These are phyloP conservation scores for Hsuehochloa calcarea DNA, from an alignment of 176 grass and related monocot species.

Conservation along the genomic window DNA sequence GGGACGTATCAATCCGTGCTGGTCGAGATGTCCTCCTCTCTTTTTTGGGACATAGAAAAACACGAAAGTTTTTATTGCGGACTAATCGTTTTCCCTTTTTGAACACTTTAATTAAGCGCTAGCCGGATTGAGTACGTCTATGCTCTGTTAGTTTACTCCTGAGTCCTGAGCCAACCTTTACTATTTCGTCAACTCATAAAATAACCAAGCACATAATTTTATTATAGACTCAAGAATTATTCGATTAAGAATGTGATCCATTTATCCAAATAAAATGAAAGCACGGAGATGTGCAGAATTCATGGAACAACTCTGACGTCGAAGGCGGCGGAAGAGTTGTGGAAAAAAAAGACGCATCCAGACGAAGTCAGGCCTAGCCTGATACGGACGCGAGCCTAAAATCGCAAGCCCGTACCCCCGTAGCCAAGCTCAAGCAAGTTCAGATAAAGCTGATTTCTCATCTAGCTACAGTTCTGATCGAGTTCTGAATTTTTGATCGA, in stretches of 20 bases:
- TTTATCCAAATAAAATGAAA: background rate
- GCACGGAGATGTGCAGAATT: background rate
- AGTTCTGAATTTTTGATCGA: no score
- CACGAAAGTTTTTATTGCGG: background rate
- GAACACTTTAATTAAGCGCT: background rate
- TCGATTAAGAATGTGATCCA: background rate
- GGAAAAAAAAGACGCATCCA: background rate
- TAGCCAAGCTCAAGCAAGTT: background rate
- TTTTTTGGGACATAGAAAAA: background rate
- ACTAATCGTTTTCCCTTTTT: background rate
- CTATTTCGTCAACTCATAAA: background rate
- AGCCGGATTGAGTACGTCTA: background rate
- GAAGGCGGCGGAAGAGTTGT: background rate
- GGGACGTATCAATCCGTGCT: background rate
- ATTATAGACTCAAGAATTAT: background rate
- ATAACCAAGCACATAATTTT: background rate
- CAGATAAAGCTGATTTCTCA: no score
- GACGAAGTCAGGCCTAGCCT: background rate
- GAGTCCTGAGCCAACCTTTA: background rate
- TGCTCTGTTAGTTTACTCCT: background rate
- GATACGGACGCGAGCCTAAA: background rate
- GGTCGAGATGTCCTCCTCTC: background rate
- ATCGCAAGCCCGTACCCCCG: background rate
- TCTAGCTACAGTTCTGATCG: no score
- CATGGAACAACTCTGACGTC: background rate